Conservation (phyloP, 2,329 filamentous ascomycete species). For the Ascochyta fabae region DNA sequence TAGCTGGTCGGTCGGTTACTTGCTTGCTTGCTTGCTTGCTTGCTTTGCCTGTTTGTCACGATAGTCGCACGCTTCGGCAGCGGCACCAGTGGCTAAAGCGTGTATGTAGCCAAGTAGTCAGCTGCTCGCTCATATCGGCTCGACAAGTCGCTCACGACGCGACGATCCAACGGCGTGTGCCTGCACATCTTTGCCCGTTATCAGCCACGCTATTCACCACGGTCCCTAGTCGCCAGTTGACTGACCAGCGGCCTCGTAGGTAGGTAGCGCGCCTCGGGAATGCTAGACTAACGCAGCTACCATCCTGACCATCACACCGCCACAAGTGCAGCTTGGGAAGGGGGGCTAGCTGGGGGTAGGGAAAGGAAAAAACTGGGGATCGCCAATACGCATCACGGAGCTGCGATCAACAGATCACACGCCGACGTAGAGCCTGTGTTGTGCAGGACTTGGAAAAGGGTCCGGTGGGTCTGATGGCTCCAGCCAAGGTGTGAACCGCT, state of each 20-base stretch:
- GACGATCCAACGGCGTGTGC: conserved; percentile 7
- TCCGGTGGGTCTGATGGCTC: too few relatives aligned
- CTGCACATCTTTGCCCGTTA: conserved; percentile 14
- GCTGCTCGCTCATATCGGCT: conserved; percentile 6
- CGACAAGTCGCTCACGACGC: neutral
- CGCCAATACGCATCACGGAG: neutral
- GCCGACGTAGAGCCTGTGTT: conserved; percentile 5
- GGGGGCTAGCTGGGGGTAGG: too few relatives aligned
- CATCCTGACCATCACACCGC: conserved; percentile 14
- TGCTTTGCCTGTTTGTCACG: too few relatives aligned
- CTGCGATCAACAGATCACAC: conserved; percentile 14
- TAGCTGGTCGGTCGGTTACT: too few relatives aligned
- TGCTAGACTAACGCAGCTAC: conserved; percentile 15
- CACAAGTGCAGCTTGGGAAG: conserved; percentile 1
- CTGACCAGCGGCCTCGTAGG: neutral
- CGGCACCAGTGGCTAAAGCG: conserved; percentile 4
- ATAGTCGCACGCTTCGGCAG: too few relatives aligned
- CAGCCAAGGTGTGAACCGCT: too few relatives aligned
- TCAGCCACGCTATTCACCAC: neutral
- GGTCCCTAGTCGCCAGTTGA: neutral
- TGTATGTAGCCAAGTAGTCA: neutral
- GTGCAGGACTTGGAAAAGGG: conserved; percentile 1
- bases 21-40: too few relatives aligned
- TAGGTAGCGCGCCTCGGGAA: conserved; percentile 6
- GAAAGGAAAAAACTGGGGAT: neutral